Evolutionary conservation across 192 early-diverging fungal genomes (phyloP), one percentile per base, ranked within the genome.

Genomic region (Podila epigama): DNA sequence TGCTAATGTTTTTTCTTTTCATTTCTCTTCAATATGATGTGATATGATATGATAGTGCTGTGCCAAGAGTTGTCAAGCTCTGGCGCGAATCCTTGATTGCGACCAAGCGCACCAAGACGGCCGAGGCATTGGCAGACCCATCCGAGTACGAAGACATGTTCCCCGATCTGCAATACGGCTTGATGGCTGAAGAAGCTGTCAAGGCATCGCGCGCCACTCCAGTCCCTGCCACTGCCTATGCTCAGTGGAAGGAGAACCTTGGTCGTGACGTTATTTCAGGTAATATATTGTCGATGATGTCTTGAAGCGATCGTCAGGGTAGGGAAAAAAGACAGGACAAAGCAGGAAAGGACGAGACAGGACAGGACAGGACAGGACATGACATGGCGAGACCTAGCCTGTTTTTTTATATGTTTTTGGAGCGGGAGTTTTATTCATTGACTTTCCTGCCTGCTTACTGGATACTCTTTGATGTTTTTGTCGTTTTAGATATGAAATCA

Each of bases 121-220:
- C 96, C 12, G 92, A 97, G 41, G 88, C 94, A 33, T 84, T 99
- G 42, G 96, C 97, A 25, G 90, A 92, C 71, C 96, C 97, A 36
- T 81, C 73, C 13, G 87, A 91, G 44, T 91, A 98, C 55, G 84
- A 84, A 34, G 93, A 97, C 57, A 85, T 98, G 69, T 99, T 99
- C 85, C 91, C 95, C 8, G 93, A 93, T 70, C 80, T 90, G 39
- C 75, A 89, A 52, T 82, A 85, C n/a, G 60, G 65, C 7, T 64
- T 93, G 9, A 79, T 86, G 67, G 85, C 84, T 28, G 89, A 89
- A 59, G 72, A 81, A 42, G 78, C 77, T 12, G 57, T 84, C 31
- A 72, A 68, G 40, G 66, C 78, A 8, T 44, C 83, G 5, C 66
- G 68, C 13, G 60, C 39, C 11, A 48, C 33, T n/a, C 44, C 77